Evolutionary conservation across 345 rosid species (phyloP).

Genomic region (Odontarrhena argentea): DNA sequence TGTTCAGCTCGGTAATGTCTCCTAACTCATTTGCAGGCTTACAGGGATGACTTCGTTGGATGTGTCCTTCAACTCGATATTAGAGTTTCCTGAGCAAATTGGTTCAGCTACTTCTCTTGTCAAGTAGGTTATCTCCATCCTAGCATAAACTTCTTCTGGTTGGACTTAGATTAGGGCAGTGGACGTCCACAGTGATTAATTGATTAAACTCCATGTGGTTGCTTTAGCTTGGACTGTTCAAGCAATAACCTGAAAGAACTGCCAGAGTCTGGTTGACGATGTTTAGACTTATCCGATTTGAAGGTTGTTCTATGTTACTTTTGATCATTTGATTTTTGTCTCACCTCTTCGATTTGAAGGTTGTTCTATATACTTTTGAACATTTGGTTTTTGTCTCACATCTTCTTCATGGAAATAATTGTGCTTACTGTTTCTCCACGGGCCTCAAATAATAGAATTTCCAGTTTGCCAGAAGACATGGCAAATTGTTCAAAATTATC

Average conservation of each 20-base stretch:
- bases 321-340: slow-evolving; percentile 24
- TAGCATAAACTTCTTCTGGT: neutral
- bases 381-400: too few relatives aligned
- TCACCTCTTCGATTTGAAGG: neutral
- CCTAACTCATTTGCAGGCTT: slow-evolving; percentile 54
- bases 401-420: slow-evolving; percentile 22
- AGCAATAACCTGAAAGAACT: slow-evolving; percentile 73
- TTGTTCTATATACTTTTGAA: too few relatives aligned
- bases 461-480: slow-evolving; percentile 72
- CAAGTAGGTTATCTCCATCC: slow-evolving; percentile 57
- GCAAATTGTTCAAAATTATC: slow-evolving; percentile 66
- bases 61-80: slow-evolving; percentile 67
- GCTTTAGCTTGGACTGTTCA: slow-evolving; percentile 83
- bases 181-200: slow-evolving; percentile 1
- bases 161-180: slow-evolving; percentile 9
- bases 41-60: slow-evolving; percentile 76
- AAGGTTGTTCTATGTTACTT: slow-evolving; percentile 62
- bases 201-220: slow-evolving; percentile 28
- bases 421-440: slow-evolving; percentile 36
- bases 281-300: slow-evolving; percentile 71
- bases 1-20: slow-evolving; percentile 19
- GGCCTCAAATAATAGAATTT: slow-evolving; percentile 77
- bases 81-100: slow-evolving; percentile 71
- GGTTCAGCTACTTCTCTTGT: slow-evolving; percentile 81
- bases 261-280: slow-evolving; percentile 74